phyloP scores from a whole-genome alignment of 2,329 filamentous ascomycete species.

The Bimuria novae-zelandiae region DNA sequence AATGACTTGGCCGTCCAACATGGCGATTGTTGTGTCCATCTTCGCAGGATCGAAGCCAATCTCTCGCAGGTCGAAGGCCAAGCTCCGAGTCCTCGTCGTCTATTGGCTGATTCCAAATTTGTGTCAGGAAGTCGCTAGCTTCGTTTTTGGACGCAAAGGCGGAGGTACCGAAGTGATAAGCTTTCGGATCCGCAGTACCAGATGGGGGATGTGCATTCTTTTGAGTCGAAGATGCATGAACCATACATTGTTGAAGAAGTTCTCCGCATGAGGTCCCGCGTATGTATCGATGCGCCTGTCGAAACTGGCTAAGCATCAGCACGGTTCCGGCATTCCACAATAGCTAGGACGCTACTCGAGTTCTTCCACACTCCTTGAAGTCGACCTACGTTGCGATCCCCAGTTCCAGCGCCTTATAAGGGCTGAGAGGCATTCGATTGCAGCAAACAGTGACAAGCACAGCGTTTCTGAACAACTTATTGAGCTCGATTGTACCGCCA shows the following conservation, averaged over 20 bases:
- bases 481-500: background rate
- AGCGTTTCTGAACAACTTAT: constrained; percentile 12
- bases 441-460: constrained; percentile 20
- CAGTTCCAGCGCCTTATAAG: constrained; percentile 19
- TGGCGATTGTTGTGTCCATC: constrained; percentile 17
- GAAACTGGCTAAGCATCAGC: constrained; percentile 2
- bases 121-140: constrained; percentile 9
- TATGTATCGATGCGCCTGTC: background rate
- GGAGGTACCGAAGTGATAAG: constrained; percentile 23
- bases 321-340: background rate
- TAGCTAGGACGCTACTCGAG: background rate
- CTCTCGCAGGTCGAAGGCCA: constrained; percentile 15
- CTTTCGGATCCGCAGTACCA: constrained; percentile 3
- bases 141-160: constrained; percentile 14
- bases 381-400: constrained; percentile 17
- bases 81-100: constrained; percentile 6
- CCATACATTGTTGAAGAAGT: constrained; percentile 16
- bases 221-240: constrained; percentile 21
- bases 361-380: background rate
- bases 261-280: constrained; percentile 20
- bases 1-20: constrained; percentile 21
- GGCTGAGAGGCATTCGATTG: constrained; percentile 14
- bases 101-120: constrained; percentile 22
- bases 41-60: constrained; percentile 17
- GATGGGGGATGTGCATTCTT: constrained; percentile 14